Evolutionary conservation across 345 rosid genomes (phyloP), one percentile per base, ranked within the genome.

Genomic region (Laguncularia racemosa): DNA sequence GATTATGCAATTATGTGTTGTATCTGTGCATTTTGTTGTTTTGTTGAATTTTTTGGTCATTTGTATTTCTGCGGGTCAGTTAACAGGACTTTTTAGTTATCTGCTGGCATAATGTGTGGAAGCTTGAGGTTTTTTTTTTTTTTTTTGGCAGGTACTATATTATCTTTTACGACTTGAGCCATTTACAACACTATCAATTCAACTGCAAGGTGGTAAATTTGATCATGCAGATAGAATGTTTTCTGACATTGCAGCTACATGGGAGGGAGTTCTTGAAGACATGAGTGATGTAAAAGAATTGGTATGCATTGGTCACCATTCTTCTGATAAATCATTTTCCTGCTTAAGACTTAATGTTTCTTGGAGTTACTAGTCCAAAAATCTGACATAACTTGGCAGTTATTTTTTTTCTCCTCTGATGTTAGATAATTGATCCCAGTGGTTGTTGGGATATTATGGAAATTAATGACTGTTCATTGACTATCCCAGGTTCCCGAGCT

Each of bases 211-310:
- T 73, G 97, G 97, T 66, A 90, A 90, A 76, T 90, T 90, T 69
- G 99, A 93, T 75, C 99, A 93, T 74, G 97, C 97, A 64, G 97
- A 93, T 64, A 75, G 96, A 68, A 74, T 93, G 99, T 93, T 93
- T 84, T 93, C 75, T 44, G 97, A 93, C 70, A 63, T 93, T 71
- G 73, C 84, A 70, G 86, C 81, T 67, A 90, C 99, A 43, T 93
- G 99, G 99, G 80, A 90, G 77, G 97, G 97, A 52, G 86, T 93
- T 71, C 73, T 85, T 17, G 96, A 93, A 73, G 99, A 93, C 74
- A 93, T 85, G 95, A 93, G 97, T 74, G 97, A 93, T 73, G 95
- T 93, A 66, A 93, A 93, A 76, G 99, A 93, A 77, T 75, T 93
- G 95, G 99, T 93, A 78, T 50, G 83, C 64, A 47, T 68, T 65